phyloP scores from a whole-genome alignment of 2,329 filamentous ascomycete species.

The Colletotrichum musae region DNA sequence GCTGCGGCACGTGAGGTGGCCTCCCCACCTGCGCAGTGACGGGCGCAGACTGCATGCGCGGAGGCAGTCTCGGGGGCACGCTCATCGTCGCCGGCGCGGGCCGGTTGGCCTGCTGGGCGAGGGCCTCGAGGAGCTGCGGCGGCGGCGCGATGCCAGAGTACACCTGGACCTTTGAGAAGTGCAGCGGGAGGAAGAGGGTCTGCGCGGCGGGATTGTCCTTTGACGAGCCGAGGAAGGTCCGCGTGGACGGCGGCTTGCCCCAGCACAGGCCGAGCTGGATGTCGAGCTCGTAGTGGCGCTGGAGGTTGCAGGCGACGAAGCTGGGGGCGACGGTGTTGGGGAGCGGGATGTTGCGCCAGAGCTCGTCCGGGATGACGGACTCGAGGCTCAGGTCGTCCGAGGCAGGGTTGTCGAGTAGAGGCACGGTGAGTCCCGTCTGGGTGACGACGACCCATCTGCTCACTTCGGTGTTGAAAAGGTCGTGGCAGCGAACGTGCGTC shows the following conservation, averaged over 20 bases:
- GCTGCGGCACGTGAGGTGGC: constrained; percentile 45
- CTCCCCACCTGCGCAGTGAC: constrained; percentile 37
- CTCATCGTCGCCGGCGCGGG: constrained; percentile 55
- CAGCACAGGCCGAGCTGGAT: constrained; percentile 84
- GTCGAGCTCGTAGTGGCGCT: constrained; percentile 86
- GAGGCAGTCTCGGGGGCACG: constrained; percentile 54
- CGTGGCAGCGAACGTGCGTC: constrained; percentile 85
- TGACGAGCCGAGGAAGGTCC: constrained; percentile 49
- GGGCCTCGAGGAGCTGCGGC: constrained; percentile 79
- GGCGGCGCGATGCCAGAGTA: constrained; percentile 92
- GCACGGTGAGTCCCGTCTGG: constrained; percentile 78
- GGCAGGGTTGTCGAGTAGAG: constrained; percentile 72
- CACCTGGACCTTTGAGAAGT: constrained; percentile 81
- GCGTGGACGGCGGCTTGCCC: constrained; percentile 65
- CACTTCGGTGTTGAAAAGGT: constrained; percentile 78
- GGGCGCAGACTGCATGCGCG: constrained; percentile 48
- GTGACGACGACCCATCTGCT: constrained; percentile 84
- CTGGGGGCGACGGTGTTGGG: constrained; percentile 90
- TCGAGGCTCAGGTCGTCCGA: constrained; percentile 74
- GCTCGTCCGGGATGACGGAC: constrained; percentile 74
- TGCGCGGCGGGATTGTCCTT: constrained; percentile 60
- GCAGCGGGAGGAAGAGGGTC: constrained; percentile 82
- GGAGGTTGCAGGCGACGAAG: constrained; percentile 91
- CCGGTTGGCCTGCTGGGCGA: constrained; percentile 47
- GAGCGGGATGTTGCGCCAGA: constrained; percentile 81